These are phyloP conservation scores for Candida sanyaensis DNA, from an alignment of 1,139 yeast genomes.

Conservation along the genomic window DNA sequence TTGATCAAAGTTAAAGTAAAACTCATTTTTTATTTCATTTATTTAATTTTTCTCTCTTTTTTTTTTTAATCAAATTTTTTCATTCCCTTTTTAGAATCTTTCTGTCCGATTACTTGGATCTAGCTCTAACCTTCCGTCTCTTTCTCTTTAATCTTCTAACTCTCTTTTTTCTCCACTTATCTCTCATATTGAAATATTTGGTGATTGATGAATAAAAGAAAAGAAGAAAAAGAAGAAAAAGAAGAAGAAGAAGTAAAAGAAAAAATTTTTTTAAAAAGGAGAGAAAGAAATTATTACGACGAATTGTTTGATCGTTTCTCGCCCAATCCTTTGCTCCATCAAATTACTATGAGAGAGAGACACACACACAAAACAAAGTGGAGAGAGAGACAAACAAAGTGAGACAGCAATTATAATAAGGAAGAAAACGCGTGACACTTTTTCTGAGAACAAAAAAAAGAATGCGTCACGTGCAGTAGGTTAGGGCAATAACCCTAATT, in stretches of 20 bases:
- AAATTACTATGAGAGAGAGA: too few relatives aligned
- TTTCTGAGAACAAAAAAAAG: neutral
- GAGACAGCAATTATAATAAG: neutral
- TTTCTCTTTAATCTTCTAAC: slow-evolving; percentile 99
- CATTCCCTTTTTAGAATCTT: neutral
- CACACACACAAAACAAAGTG: too few relatives aligned
- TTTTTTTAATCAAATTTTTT: neutral
- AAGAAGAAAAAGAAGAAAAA: slow-evolving; percentile 12
- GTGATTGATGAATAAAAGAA: slow-evolving; percentile 18
- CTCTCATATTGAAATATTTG: slow-evolving; percentile 64
- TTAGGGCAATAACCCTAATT: neutral
- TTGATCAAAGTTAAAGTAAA: too few relatives aligned
- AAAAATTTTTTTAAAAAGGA: neutral
- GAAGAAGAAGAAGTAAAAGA: slow-evolving; percentile 12
- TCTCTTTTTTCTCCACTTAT: slow-evolving; percentile 99
- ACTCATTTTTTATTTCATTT: too few relatives aligned
- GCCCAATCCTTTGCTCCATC: too few relatives aligned
- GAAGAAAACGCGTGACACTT: neutral
- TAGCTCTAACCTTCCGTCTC: slow-evolving; percentile 99
- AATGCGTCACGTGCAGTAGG: neutral
- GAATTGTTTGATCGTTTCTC: too few relatives aligned
- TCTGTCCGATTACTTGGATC: slow-evolving; percentile 84
- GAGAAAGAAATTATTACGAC: neutral
- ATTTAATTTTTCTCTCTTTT: neutral
- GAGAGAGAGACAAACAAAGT: too few relatives aligned